Percentiles rank a stretch among this genome's conserved stretches.
Conservation (phyloP, 2,329 filamentous ascomycete species). For the Colletotrichum sansevieriae region DNA sequence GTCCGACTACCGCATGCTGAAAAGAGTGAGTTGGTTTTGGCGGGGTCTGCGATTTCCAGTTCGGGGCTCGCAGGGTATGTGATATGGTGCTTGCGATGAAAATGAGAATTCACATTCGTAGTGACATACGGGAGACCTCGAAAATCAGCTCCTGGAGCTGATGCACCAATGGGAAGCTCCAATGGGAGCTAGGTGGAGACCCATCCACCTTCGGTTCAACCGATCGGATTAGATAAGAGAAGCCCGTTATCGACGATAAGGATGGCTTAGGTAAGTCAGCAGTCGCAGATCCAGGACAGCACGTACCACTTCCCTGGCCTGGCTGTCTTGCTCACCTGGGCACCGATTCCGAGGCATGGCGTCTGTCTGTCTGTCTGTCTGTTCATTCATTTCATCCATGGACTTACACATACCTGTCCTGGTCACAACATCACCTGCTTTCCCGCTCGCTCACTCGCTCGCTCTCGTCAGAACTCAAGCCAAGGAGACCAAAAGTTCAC, state of each 20-base stretch:
- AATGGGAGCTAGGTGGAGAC: background rate
- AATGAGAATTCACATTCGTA: conserved; percentile 12
- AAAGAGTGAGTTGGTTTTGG: too few species aligned
- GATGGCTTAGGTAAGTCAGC: background rate
- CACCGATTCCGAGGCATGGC: too few species aligned
- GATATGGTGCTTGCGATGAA: background rate
- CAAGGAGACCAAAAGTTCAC: too few species aligned
- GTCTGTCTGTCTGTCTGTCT: too few species aligned
- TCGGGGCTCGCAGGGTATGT: background rate
- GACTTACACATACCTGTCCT: too few species aligned
- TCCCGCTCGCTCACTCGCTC: too few species aligned
- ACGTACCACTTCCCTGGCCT: background rate
- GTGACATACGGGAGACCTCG: conserved; percentile 20
- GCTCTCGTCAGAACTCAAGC: too few species aligned
- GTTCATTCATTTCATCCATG: too few species aligned
- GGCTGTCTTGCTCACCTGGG: too few species aligned
- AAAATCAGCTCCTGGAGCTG: conserved; percentile 7
- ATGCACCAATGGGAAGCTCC: conserved; percentile 33
- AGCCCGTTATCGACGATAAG: background rate
- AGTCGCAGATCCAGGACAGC: background rate
- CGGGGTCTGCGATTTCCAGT: background rate
- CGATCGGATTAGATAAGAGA: conserved; percentile 8
- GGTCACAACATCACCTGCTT: too few species aligned
- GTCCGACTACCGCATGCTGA: too few species aligned
- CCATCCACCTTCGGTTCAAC: background rate